Evolutionary conservation across 352 stramenopile genomes (phyloP), one percentile per base, ranked within the genome.

Genomic region (Globisporangium nodosum): DNA sequence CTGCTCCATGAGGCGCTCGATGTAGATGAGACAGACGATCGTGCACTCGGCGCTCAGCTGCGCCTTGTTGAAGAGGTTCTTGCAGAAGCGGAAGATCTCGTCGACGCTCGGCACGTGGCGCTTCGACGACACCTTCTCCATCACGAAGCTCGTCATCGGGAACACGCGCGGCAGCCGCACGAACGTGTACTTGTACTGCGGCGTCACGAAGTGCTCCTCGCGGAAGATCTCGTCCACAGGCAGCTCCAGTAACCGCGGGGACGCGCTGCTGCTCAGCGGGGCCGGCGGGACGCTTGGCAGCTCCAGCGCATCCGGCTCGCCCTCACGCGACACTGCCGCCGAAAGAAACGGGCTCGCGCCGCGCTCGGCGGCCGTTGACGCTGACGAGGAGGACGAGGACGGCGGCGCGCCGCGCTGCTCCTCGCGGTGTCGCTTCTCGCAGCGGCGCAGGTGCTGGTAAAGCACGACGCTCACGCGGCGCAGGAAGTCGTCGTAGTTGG

Each of bases 11-110:
- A 99, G 84, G 15, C 97, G 90, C 74, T 99, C 97, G 9, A 99
- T 96, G 79, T 99, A 99, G 62, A 99, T 99, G 20, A 99, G 87
- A 55, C 87, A 96, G 50, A 99, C 96, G 69, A 99, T 97, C 6
- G 94, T 98, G 79, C 97, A 99, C 85, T 99, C 97, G n/a, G 95
- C 96, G 53, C 87, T 98, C 51, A 99, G 70, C 58, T 98, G 94
- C 18, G 97, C 96, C 59, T 96, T 93, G 61, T 98, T 97, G 77
- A 99, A 99, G 15, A 99, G 74, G 58, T 94, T 95, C 56, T 90
- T 93, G 61, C 92, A 90, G 55, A 97, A 97, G 15, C 84, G 73
- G 63, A 96, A 96, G 65, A 97, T 96, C 70, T 97, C 91, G 57
- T 96, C 83, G 30, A 97, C 87, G 39, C 73, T 93, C 40, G 91